phyloP scores from a whole-genome alignment of 2,329 filamentous ascomycete genomes.

The Talaromyces verruculosus region DNA sequence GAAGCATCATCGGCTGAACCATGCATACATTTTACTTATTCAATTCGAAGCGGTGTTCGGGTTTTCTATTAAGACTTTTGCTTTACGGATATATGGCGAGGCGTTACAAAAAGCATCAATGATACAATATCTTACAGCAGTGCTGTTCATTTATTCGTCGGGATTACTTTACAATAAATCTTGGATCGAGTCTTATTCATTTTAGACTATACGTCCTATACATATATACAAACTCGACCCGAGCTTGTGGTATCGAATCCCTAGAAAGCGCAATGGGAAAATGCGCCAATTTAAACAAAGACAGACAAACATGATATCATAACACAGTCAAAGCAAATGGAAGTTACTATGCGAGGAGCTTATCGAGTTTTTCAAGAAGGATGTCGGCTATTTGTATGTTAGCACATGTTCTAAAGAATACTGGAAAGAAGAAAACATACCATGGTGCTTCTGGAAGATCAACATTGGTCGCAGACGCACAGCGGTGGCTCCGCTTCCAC shows the following conservation, averaged over 20 bases:
- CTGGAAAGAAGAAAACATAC: slow-evolving; percentile 32
- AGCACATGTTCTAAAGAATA: slow-evolving; percentile 1
- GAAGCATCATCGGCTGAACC: not conserved
- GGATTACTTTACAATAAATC: not conserved
- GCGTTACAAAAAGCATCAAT: slow-evolving; percentile 11
- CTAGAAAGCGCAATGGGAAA: not conserved
- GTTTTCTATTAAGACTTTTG: not conserved
- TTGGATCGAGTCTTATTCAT: not conserved
- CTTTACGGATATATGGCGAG: slow-evolving; percentile 3
- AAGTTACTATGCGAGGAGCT: slow-evolving; percentile 55
- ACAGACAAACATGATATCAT: slow-evolving; percentile 16
- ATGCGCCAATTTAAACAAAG: slow-evolving; percentile 8
- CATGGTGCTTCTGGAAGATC: slow-evolving; percentile 88
- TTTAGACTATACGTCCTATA: slow-evolving; percentile 17
- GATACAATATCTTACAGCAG: not conserved
- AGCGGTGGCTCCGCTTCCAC: slow-evolving; percentile 72
- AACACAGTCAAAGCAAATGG: not conserved
- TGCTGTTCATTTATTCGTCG: no score
- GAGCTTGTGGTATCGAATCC: slow-evolving; percentile 12
- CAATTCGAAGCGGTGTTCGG: not conserved
- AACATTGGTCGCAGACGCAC: slow-evolving; percentile 86
- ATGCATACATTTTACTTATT: not conserved
- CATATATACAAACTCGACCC: slow-evolving; percentile 14
- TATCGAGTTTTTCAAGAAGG: slow-evolving; percentile 74
- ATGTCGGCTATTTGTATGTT: slow-evolving; percentile 61